phyloP scores from a whole-genome alignment of 2,329 filamentous ascomycete genomes.

The Colletotrichum sp. region DNA sequence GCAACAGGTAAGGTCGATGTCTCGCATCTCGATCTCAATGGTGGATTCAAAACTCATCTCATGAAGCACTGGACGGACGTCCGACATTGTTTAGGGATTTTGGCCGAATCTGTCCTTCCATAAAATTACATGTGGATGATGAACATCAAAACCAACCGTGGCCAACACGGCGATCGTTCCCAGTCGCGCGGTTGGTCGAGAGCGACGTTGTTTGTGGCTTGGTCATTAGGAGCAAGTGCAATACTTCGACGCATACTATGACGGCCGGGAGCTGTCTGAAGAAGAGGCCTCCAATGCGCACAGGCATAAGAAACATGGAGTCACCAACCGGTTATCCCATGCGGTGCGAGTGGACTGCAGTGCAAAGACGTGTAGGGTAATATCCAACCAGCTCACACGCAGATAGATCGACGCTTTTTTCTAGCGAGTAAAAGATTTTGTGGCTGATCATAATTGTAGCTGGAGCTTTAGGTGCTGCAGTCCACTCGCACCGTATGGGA shows the following conservation, averaged over 20 bases:
- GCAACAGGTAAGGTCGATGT: background rate
- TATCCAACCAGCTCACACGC: too few relatives aligned
- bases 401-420: too few relatives aligned
- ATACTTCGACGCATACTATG: background rate
- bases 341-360: too few relatives aligned
- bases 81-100: background rate
- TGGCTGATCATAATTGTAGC: too few relatives aligned
- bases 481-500: too few relatives aligned
- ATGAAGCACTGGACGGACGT: background rate
- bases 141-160: background rate
- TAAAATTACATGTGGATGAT: background rate
- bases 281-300: background rate
- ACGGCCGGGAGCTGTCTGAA: background rate
- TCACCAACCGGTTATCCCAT: background rate
- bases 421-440: too few relatives aligned
- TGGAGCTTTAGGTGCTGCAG: too few relatives aligned
- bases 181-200: background rate
- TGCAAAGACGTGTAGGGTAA: too few relatives aligned
- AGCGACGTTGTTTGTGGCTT: background rate
- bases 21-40: background rate
- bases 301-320: background rate
- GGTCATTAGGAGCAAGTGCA: background rate
- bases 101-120: background rate
- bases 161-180: background rate
- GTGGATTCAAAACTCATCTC: background rate